Evolutionary conservation across 2,329 filamentous ascomycete species (phyloP), one percentile per base, ranked within the genome.

Genomic region (Aspergillus tamarii): DNA sequence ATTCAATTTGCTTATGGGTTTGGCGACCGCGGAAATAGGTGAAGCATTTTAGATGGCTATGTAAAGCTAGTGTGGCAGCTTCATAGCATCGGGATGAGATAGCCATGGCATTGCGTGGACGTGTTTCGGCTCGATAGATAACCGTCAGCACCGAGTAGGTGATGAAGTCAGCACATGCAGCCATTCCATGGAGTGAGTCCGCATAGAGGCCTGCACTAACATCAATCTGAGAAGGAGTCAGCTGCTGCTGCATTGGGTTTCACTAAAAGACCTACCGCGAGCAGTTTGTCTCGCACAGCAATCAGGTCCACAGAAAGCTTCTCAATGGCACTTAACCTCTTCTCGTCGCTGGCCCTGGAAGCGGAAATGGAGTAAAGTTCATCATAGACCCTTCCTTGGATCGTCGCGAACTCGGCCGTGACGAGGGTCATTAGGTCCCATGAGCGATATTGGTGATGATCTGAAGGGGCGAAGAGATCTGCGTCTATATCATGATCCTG

Each of bases 401-500:
- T 63, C 0, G 64, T 57, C 1, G 70, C 66, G 28, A 73, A 69
- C 30, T 73, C 66, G 4, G 68, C 61, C 12, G 64, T 69, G 10
- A 69, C 67, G 11, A 73, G 62, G 4, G 65, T 64, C 60, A 72
- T 71, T 28, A 71, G 48, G 48, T 73, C 71, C 71, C 71, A 73
- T 1, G 71, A 65, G 5, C 58, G 61, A 19, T 68, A 62, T 16
- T 61, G 63, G 3, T 67, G 63, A 21, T 73, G 62, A 5, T 60
- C 32, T 0, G 70, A 72, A 1, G 69, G 67, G 0, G 56, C 60
- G 45, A 72, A 71, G 0, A 67, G 56, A 3, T 67, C 67, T 1
- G 67, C 62, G 43, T 73, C 71, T 19, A 73, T 72, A 32, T 73
- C 71, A 50, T 73, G 70, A 41, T 73, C 70, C n/a, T 72, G 70